phyloP scores from a whole-genome alignment of 345 rosid genomes.

The Heritiera fomes region DNA sequence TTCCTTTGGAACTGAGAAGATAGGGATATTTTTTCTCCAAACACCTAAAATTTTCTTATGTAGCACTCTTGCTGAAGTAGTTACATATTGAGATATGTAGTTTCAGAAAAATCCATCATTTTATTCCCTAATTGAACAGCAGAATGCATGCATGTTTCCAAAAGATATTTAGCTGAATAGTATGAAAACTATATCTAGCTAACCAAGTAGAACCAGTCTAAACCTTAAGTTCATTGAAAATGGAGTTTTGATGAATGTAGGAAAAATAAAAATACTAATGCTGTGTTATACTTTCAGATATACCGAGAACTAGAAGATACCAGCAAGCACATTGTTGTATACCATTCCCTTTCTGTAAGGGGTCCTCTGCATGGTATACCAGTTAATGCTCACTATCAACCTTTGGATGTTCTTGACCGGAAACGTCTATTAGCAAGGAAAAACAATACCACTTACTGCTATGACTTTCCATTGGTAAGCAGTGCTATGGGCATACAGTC shows the following conservation, averaged over 20 bases:
- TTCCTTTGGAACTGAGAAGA: not conserved
- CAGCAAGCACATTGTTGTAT: conserved; percentile 51
- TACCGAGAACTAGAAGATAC: conserved; percentile 85
- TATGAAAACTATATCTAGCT: not conserved
- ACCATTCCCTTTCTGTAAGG: conserved; percentile 59
- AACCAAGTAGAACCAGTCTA: not conserved
- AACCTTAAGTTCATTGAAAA: not conserved
- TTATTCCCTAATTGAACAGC: not conserved
- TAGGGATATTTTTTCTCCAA: not conserved
- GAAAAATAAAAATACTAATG: conserved; percentile 8
- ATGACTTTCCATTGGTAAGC: conserved; percentile 95
- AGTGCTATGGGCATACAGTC: conserved; percentile 17
- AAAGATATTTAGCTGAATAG: not conserved
- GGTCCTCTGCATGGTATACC: conserved; percentile 72
- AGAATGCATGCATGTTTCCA: not conserved
- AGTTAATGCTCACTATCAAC: conserved; percentile 66
- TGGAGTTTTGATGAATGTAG: not conserved
- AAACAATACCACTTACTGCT: conserved; percentile 90
- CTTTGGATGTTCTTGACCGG: conserved; percentile 72
- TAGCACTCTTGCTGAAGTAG: not conserved
- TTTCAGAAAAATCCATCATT: conserved; percentile 4
- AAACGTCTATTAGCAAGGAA: conserved; percentile 86
- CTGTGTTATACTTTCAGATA: conserved; percentile 51
- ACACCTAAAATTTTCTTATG: not conserved
- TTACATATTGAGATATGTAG: not conserved